Conservation (phyloP, 177 flowering plant genomes). For the Vitis hybrid region DNA sequence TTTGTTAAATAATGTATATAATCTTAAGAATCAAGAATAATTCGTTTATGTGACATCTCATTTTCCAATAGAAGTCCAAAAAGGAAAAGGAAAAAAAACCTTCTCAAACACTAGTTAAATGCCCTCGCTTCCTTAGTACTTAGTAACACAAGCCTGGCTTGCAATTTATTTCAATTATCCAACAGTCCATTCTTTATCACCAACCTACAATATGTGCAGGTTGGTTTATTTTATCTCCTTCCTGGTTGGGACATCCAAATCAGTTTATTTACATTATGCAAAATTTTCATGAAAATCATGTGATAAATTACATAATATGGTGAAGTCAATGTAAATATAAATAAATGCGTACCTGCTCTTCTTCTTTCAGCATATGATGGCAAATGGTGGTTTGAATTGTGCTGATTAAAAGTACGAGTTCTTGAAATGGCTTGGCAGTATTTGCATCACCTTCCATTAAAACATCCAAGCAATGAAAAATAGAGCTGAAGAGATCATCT, state of each 20-base stretch:
- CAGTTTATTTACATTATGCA: neutral
- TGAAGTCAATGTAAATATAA: neutral
- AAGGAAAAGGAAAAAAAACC: too few species aligned
- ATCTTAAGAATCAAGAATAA: too few species aligned
- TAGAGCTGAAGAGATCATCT: conserved; percentile 50
- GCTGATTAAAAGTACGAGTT: conserved; percentile 44
- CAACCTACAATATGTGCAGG: too few species aligned
- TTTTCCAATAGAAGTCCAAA: too few species aligned
- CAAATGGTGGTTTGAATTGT: conserved; percentile 49
- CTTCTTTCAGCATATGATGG: conserved; percentile 86
- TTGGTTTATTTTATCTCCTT: neutral
- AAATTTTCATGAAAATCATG: neutral
- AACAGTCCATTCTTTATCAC: neutral
- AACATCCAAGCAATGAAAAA: conserved; percentile 41
- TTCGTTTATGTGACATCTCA: too few species aligned
- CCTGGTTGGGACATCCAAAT: neutral
- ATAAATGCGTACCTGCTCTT: conserved; percentile 59
- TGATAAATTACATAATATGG: neutral
- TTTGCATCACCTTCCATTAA: conserved; percentile 30
- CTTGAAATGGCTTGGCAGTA: conserved; percentile 32
- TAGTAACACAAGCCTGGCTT: neutral
- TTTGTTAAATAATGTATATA: too few species aligned
- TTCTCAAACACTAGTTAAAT: too few species aligned
- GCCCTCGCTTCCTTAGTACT: too few species aligned
- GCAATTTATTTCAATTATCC: neutral